Evolutionary conservation across 78 protist species (phyloP).

Genomic region (Isochrysis galbana): DNA sequence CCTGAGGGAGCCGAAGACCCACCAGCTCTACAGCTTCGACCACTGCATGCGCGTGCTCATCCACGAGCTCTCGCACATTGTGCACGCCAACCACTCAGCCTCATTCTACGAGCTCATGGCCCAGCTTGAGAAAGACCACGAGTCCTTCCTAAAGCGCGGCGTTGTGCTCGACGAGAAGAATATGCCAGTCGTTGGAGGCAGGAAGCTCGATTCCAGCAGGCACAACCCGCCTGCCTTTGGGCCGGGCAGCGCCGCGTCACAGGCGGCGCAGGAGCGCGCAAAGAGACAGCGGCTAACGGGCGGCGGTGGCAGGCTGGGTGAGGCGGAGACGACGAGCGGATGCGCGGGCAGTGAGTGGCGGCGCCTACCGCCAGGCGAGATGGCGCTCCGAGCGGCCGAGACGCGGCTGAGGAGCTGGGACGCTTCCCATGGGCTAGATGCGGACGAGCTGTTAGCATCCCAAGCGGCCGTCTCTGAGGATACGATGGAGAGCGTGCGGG

Average conservation of each 20-base stretch:
- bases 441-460: not conserved
- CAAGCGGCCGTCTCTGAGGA: too few species aligned
- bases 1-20: not conserved
- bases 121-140: not conserved
- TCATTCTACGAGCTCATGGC: not conserved
- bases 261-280: not conserved
- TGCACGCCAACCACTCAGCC: not conserved
- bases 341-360: not conserved
- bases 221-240: not conserved
- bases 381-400: not conserved
- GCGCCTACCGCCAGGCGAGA: not conserved
- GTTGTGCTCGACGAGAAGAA: not conserved
- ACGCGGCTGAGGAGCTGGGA: not conserved
- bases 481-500: too few species aligned
- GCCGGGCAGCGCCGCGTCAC: not conserved
- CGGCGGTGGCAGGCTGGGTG: not conserved
- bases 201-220: too few species aligned
- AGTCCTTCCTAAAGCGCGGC: not conserved
- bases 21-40: not conserved
- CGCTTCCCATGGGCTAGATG: not conserved
- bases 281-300: not conserved
- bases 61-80: constrained; percentile 9
- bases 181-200: not conserved
- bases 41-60: not conserved
- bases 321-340: not conserved